Base-by-base conservation (phyloP, 2,329 filamentous ascomycete genomes). In the Curvularia verruculosa region DNA sequence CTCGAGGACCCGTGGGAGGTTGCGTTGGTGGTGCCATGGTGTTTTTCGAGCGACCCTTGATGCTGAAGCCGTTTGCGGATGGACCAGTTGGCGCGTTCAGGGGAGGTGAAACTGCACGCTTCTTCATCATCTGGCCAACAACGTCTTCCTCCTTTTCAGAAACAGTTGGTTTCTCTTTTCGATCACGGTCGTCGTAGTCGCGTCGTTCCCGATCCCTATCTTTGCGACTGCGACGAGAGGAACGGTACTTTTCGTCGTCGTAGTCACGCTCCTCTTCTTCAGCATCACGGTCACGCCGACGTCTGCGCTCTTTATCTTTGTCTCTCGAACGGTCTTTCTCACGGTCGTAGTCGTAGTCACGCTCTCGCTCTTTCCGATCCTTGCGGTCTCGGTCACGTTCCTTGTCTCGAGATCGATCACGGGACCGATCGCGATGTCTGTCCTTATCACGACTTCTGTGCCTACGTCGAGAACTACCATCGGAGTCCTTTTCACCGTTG, bases 291-390 rank as follows among this genome's bases (percentile, higher is more conserved):
- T 83, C 81, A 24, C 83, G 83, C 26, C 80, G 81, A 3, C 82
- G 82, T 56, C 80, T 81, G 29, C 82, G 81, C 18, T 80, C 73
- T 46, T 65, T 66, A 49, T 75, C 73, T 50, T 74, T 75, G 13
- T 75, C 73, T 12, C 71, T 68, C 8, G 67, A 69, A n/a, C 71
- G 66, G 40, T 74, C 69, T 52, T 73, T 66, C 44, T 72, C 69
- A 12, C 71, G 66, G 28, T 74, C 69, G 52, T 73, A 66, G 45
- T 72, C 69, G 36, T 80, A 75, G 13, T 84, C 81, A 74, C 70
- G 69, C 7, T 85, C 82, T 55, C 81, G 81, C 40, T 89, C 85
- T 61, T 65, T 69, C 24, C 82, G 83, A n/a, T 72, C 68, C 26
- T 64, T 68, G 31, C 68, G 69, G 28, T 77, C 73, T 18, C 71